phyloP scores from a whole-genome alignment of 2,329 filamentous ascomycete species.

The Aspergillus texensis region DNA sequence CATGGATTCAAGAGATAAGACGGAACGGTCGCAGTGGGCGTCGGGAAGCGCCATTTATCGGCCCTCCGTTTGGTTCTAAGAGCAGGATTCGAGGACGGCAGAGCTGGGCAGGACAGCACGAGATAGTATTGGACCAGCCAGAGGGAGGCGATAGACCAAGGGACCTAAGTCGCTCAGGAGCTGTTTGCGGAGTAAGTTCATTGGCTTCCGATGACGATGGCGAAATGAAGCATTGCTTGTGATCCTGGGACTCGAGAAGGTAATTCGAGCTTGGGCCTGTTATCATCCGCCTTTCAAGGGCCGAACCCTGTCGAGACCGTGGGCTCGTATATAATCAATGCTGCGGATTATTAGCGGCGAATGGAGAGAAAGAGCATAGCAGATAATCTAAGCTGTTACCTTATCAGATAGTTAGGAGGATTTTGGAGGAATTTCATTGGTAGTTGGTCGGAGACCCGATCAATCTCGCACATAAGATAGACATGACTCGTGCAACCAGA shows the following conservation, averaged over 20 bases:
- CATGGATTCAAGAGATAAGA: conserved; percentile 2
- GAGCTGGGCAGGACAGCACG: conserved; percentile 7
- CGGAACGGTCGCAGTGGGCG: not conserved
- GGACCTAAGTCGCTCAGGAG: conserved; percentile 3
- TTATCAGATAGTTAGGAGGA: not conserved
- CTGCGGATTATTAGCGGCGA: not conserved
- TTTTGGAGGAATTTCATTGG: not conserved
- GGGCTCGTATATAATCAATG: not conserved
- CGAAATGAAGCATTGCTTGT: conserved; percentile 3
- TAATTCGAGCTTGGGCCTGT: not conserved
- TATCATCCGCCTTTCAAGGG: not conserved
- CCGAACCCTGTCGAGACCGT: not conserved
- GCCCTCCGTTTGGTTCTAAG: not conserved
- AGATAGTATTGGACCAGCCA: conserved; percentile 17
- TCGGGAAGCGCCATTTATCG: conserved; percentile 3
- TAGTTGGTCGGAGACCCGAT: not conserved
- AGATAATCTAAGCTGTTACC: not conserved
- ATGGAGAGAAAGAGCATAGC: not conserved
- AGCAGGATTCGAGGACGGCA: not conserved
- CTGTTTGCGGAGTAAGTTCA: conserved; percentile 2
- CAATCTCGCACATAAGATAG: not conserved
- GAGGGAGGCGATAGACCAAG: conserved; percentile 16
- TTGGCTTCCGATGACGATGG: conserved; percentile 5
- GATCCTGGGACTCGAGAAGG: not conserved
- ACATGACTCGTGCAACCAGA: not conserved